Conservation (phyloP, 2,329 filamentous ascomycete genomes). For the Whalleya microplaca region DNA sequence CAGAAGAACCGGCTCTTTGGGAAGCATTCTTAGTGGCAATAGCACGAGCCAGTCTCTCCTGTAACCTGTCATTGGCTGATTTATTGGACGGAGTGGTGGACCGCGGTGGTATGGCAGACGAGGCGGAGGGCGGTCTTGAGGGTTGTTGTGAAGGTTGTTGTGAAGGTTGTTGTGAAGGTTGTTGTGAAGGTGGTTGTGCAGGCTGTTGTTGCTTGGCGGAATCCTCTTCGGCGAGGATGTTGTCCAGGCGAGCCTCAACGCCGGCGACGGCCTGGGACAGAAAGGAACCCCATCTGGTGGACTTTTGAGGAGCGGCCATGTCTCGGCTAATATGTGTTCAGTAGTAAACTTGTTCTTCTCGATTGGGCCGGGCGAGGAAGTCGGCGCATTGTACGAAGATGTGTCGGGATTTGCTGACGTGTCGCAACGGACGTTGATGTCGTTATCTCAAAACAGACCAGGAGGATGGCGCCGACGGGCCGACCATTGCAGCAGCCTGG, state of each 20-base stretch:
- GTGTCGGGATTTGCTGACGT: slow-evolving; percentile 21
- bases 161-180: slow-evolving; percentile 39
- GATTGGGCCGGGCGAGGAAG: slow-evolving; percentile 12
- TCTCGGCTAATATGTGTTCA: slow-evolving; percentile 4
- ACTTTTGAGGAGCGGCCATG: slow-evolving; percentile 56
- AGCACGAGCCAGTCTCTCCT: slow-evolving; percentile 87
- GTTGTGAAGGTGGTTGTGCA: slow-evolving; percentile 28
- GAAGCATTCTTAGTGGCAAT: slow-evolving; percentile 72
- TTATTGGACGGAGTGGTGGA: slow-evolving; percentile 59
- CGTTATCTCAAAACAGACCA: not conserved
- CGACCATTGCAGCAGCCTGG: not conserved
- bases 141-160: slow-evolving; percentile 36
- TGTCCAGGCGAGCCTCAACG: slow-evolving; percentile 90
- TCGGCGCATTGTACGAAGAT: slow-evolving; percentile 27
- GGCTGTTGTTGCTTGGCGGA: slow-evolving; percentile 45
- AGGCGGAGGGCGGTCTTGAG: slow-evolving; percentile 37
- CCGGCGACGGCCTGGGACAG: slow-evolving; percentile 90
- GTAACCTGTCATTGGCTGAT: slow-evolving; percentile 78
- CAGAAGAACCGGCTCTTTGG: slow-evolving; percentile 46
- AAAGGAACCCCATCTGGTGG: slow-evolving; percentile 76
- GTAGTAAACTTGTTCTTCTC: slow-evolving; percentile 16
- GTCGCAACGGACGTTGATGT: slow-evolving; percentile 11
- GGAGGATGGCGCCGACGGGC: not conserved
- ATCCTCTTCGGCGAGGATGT: slow-evolving; percentile 82
- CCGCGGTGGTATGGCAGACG: slow-evolving; percentile 29